Conservation (phyloP, 257 asterid species). For the Cinchona pubescens region DNA sequence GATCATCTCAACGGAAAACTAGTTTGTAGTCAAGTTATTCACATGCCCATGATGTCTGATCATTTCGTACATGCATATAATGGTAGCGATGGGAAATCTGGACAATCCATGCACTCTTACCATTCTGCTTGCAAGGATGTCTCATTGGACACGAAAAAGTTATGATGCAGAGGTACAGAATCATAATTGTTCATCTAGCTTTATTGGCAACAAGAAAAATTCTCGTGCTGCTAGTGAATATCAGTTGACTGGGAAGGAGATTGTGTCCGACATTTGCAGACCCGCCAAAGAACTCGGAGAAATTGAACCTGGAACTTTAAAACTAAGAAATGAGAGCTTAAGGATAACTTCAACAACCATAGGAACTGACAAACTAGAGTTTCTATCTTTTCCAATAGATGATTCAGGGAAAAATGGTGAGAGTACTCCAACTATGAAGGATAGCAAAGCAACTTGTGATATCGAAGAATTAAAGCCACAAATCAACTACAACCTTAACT, state of each 20-base stretch:
- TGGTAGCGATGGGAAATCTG: constrained; percentile 33
- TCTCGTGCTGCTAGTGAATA: constrained; percentile 17
- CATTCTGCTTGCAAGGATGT: constrained; percentile 61
- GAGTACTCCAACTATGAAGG: constrained; percentile 18
- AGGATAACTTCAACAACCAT: constrained; percentile 22
- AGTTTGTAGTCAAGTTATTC: constrained; percentile 2
- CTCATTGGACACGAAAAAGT: constrained; percentile 59
- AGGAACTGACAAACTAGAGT: constrained; percentile 25
- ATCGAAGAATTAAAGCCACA: constrained; percentile 17
- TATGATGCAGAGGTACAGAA: constrained; percentile 22
- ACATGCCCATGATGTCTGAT: constrained; percentile 45
- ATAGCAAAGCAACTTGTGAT: constrained; percentile 15
- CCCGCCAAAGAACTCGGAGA: constrained; percentile 25
- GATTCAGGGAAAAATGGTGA: constrained; percentile 2
- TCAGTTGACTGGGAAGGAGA: constrained; percentile 20
- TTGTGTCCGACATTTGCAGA: constrained; percentile 11
- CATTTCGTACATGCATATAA: constrained; percentile 18
- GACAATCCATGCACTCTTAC: constrained; percentile 32
- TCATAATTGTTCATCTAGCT: constrained; percentile 13
- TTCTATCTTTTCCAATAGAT: constrained; percentile 7
- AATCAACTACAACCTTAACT: constrained; percentile 10
- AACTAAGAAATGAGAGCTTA: constrained; percentile 17
- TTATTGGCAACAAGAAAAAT: constrained; percentile 26
- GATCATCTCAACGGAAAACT: constrained; percentile 20
- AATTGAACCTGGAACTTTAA: constrained; percentile 19